A percentile compares a stretch with the other conserved stretches of the same genome.
Conservation (phyloP, 2,329 filamentous ascomycete genomes). For the Colletotrichum acutatum region DNA sequence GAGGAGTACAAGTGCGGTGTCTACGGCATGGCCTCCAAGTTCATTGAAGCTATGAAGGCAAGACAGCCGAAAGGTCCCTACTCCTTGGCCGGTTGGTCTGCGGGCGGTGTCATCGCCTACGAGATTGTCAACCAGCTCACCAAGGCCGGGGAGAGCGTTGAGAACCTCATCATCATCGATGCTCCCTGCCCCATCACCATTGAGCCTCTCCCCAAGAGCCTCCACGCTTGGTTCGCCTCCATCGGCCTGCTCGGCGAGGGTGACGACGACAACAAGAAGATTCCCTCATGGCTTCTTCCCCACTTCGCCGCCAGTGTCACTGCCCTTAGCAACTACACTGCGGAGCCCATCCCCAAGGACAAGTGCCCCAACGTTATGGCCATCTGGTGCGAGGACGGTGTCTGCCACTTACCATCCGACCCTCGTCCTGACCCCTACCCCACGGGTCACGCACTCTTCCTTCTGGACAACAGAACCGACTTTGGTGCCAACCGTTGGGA, state of each 20-base stretch:
- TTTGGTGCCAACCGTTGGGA: conserved; percentile 78
- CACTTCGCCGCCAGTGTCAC: conserved; percentile 78
- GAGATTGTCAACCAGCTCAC: conserved; percentile 72
- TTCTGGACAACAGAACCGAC: conserved; percentile 78
- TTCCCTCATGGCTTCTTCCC: conserved; percentile 78
- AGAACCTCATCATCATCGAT: conserved; percentile 73
- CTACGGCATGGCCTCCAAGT: conserved; percentile 65
- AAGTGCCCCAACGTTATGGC: conserved; percentile 70
- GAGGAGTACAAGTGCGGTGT: conserved; percentile 67
- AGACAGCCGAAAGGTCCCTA: conserved; percentile 77
- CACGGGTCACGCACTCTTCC: conserved; percentile 72
- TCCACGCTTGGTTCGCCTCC: conserved; percentile 78
- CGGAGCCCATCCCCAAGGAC: conserved; percentile 68
- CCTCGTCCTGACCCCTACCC: conserved; percentile 71
- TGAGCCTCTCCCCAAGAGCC: conserved; percentile 70
- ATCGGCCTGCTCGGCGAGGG: conserved; percentile 77
- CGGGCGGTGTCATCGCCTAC: conserved; percentile 78
- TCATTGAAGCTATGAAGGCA: conserved; percentile 68
- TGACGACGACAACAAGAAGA: conserved; percentile 62
- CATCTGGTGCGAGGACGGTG: conserved; percentile 80
- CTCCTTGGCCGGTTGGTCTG: conserved; percentile 79
- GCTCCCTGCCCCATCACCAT: conserved; percentile 74
- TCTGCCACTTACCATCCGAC: conserved; percentile 74
- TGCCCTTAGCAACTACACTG: conserved; percentile 76
- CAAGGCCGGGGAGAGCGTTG: conserved; percentile 66